Conservation (phyloP, 805 yeast species). For the Ogataea pini region DNA sequence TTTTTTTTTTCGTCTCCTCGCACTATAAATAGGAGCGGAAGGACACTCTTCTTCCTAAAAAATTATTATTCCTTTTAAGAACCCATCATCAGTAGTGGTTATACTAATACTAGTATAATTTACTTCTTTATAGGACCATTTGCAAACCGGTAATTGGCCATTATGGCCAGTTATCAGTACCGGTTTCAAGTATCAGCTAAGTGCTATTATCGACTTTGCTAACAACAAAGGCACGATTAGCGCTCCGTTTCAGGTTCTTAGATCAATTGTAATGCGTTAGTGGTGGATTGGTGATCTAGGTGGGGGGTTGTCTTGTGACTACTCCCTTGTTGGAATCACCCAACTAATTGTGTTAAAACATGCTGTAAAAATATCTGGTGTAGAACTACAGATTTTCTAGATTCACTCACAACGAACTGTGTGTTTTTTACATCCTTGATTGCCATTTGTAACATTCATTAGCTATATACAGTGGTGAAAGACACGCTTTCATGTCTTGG, state of each 20-base stretch:
- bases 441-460: background rate
- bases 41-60: background rate
- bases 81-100: conserved; percentile 76
- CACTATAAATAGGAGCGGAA: conserved; percentile 10
- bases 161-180: conserved; percentile 36
- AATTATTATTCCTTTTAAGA: conserved; percentile 29
- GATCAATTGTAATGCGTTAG: conserved; percentile 44
- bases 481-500: conserved; percentile 1
- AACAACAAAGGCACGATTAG: conserved; percentile 72
- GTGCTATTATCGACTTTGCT: conserved; percentile 63
- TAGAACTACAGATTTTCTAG: no score
- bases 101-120: conserved; percentile 70
- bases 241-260: conserved; percentile 80
- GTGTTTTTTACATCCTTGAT: no score
- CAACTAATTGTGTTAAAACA: conserved; percentile 58
- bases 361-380: no score
- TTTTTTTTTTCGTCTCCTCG: conserved; percentile 10
- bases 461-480: conserved; percentile 8
- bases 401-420: no score
- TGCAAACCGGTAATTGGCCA: conserved; percentile 44
- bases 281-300: conserved; percentile 33
- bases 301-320: conserved; percentile 29
- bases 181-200: conserved; percentile 55
- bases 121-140: conserved; percentile 49
- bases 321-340: conserved; percentile 34